Evolutionary conservation across 2,329 filamentous ascomycete genomes (phyloP).

Genomic region (Aurifilum marmelostoma): DNA sequence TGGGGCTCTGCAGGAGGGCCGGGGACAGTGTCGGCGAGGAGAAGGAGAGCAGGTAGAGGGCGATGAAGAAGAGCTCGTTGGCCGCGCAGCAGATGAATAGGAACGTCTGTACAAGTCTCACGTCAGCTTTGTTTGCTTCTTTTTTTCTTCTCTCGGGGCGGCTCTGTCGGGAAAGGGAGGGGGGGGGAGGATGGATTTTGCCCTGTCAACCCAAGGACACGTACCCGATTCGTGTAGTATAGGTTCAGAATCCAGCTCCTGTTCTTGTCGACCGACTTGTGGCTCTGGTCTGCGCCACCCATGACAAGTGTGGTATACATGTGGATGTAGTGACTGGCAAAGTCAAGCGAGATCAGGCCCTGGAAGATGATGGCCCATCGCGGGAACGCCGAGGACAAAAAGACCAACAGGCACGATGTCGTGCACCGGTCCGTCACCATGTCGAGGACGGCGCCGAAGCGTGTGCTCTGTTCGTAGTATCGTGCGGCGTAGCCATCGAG

Average conservation of each 20-base stretch:
- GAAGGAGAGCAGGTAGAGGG: slow-evolving; percentile 96
- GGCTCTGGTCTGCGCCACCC: slow-evolving; percentile 77
- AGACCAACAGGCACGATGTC: slow-evolving; percentile 91
- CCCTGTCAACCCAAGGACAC: slow-evolving; percentile 33
- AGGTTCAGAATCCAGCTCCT: slow-evolving; percentile 88
- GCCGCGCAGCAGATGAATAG: slow-evolving; percentile 87
- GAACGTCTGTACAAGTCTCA: slow-evolving; percentile 65
- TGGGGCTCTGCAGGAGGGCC: slow-evolving; percentile 67
- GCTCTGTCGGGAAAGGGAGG: not conserved
- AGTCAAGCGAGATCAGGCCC: slow-evolving; percentile 85
- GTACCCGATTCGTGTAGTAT: slow-evolving; percentile 96
- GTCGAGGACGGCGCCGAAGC: slow-evolving; percentile 94
- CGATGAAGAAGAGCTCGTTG: slow-evolving; percentile 98
- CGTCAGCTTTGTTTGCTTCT: slow-evolving; percentile 16
- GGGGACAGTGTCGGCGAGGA: slow-evolving; percentile 88
- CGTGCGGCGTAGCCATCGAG: slow-evolving; percentile 93
- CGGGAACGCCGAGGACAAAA: slow-evolving; percentile 91
- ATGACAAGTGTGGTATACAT: slow-evolving; percentile 96
- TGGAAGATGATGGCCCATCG: slow-evolving; percentile 95
- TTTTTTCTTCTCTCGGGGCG: not conserved
- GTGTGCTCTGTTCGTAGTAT: slow-evolving; percentile 86
- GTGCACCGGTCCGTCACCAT: slow-evolving; percentile 99
- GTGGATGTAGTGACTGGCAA: slow-evolving; percentile 97
- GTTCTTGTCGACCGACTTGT: slow-evolving; percentile 91
- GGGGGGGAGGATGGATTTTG: too few relatives aligned